phyloP scores from a whole-genome alignment of 2,329 filamentous ascomycete genomes.

The Cytospora chrysosperma region DNA sequence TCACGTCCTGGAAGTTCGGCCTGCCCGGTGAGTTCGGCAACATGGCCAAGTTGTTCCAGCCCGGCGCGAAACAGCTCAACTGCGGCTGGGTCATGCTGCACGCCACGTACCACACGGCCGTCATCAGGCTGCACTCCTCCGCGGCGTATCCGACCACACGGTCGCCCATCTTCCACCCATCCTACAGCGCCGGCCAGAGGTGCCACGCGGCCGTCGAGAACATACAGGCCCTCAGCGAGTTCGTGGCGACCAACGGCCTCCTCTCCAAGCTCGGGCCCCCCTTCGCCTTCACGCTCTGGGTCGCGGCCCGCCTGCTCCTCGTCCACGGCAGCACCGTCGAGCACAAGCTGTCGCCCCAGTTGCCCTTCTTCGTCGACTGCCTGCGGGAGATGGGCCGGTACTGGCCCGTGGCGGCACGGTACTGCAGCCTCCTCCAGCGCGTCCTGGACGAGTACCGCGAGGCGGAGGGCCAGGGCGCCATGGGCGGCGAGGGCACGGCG shows the following conservation, averaged over 20 bases:
- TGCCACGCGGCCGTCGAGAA: constrained; percentile 82
- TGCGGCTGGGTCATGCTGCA: constrained; percentile 91
- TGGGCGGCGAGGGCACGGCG: constrained; percentile 44
- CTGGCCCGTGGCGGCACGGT: constrained; percentile 84
- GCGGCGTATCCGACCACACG: constrained; percentile 88
- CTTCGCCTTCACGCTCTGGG: constrained; percentile 91
- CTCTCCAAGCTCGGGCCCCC: constrained; percentile 81
- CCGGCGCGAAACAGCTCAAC: constrained; percentile 68
- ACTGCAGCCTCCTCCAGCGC: constrained; percentile 74
- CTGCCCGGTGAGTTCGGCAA: constrained; percentile 83
- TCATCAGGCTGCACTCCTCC: constrained; percentile 88
- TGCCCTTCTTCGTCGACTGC: constrained; percentile 78
- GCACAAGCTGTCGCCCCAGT: constrained; percentile 75
- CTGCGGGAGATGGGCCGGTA: constrained; percentile 76
- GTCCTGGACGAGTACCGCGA: constrained; percentile 86
- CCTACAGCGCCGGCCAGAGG: constrained; percentile 78
- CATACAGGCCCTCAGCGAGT: constrained; percentile 74
- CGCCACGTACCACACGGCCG: constrained; percentile 83
- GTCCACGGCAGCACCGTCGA: constrained; percentile 91
- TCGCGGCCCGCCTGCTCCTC: constrained; percentile 79
- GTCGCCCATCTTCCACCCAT: constrained; percentile 85
- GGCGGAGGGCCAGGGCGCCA: constrained; percentile 67
- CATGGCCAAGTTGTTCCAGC: constrained; percentile 74
- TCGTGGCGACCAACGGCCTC: constrained; percentile 72
- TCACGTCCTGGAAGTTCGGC: constrained; percentile 80